Conservation (phyloP, 2,329 filamentous ascomycete species). For the Xylariomycetidae sp. region DNA sequence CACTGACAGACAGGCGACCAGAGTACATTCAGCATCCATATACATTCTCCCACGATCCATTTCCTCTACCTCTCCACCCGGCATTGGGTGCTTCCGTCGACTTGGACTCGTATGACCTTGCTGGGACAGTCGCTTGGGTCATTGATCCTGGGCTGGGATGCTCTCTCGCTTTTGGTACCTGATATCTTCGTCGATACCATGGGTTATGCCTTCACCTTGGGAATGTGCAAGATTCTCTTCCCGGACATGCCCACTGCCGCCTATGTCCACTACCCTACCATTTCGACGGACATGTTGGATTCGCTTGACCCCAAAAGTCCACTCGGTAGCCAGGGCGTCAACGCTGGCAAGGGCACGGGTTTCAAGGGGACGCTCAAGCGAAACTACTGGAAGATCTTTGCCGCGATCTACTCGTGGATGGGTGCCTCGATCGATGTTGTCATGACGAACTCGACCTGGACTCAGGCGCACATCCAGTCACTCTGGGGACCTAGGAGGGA, state of each 20-base stretch:
- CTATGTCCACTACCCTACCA: slow-evolving; percentile 97
- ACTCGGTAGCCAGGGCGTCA: slow-evolving; percentile 65
- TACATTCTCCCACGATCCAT: slow-evolving; percentile 75
- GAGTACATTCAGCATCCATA: slow-evolving; percentile 86
- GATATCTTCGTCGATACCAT: slow-evolving; percentile 97
- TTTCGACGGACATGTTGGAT: slow-evolving; percentile 94
- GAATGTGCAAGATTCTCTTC: slow-evolving; percentile 78
- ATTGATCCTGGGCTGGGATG: slow-evolving; percentile 82
- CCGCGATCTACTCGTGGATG: slow-evolving; percentile 73
- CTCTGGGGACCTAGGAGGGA: slow-evolving; percentile 67
- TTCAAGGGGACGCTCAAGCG: slow-evolving; percentile 67
- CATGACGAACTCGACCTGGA: slow-evolving; percentile 98
- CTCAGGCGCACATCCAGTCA: slow-evolving; percentile 72
- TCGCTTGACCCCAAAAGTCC: slow-evolving; percentile 63
- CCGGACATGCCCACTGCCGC: slow-evolving; percentile 76
- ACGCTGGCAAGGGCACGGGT: slow-evolving; percentile 77
- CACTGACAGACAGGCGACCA: too few species aligned
- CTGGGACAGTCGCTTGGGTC: slow-evolving; percentile 92
- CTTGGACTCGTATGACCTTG: slow-evolving; percentile 89
- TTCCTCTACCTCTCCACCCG: slow-evolving; percentile 91
- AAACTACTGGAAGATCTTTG: slow-evolving; percentile 83
- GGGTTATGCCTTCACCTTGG: slow-evolving; percentile 91
- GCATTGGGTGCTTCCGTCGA: slow-evolving; percentile 78
- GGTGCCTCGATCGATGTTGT: slow-evolving; percentile 85
- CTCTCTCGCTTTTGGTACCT: slow-evolving; percentile 84